Evolutionary conservation across 164 flowering plant genomes (phyloP), one percentile per base, ranked within the genome.

Genomic region (Cinnamomum chago): DNA sequence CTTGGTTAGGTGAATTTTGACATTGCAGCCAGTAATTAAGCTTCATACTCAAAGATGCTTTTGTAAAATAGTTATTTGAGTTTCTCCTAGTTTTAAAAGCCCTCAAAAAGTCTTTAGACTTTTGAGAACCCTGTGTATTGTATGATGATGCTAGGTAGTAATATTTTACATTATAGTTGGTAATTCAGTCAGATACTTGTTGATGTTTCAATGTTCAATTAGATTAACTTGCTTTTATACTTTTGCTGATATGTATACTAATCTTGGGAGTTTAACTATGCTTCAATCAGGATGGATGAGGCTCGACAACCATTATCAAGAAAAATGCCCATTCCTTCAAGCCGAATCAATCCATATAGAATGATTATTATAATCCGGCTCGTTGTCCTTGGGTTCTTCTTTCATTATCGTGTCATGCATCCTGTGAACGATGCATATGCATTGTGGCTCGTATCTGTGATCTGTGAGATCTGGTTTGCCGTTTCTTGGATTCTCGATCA

Each of bases 381-480:
- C 64, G 88, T 87, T 5, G 83, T 87, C 70, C 72, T 87, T 62
- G 88, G 90, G 23, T 84, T 89, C 78, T 89, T 89, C 85, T 87
- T 89, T 68, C 90, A 87, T 77, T 89, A 87, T 67, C 85, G 92
- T 50, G 79, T 87, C 62, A 81, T 60, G 70, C 84, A 89, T 77
- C 92, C 92, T 20, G 92, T 87, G 55, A 72, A 80, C 67, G 87
- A 87, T 75, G 90, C 92, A 18, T 84, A 77, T 76, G 87, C 83
- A 62, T 62, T 89, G 81, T 89, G 92, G 92, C 86, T 89, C 15
- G 66, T 82, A 60, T 89, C 92, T 70, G 92, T 89, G 1, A 87
- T 87, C 55, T 89, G 92, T 79, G 92, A 89, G 79, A 82, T 89
- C 51, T 89, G 92, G 90, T 89, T 89, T 86, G 88, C 87, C 20